A percentile compares a stretch with the other conserved stretches of the same genome.
Evolutionary conservation across 345 rosid species (phyloP).

Genomic region (Rhodomyrtus tomentosa): DNA sequence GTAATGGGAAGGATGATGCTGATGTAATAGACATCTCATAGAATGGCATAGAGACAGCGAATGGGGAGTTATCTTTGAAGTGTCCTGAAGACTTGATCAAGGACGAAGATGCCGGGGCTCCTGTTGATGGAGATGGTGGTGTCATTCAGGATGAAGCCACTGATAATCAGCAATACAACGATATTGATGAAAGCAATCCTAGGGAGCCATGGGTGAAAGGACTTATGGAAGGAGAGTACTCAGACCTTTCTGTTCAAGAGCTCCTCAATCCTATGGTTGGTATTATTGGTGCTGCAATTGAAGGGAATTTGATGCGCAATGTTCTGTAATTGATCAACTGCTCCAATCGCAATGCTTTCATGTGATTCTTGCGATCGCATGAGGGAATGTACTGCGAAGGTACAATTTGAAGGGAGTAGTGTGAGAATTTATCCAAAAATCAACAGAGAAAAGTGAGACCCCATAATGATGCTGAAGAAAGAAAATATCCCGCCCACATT

Average conservation of each 20-base stretch:
- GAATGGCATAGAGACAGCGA: constrained; percentile 11
- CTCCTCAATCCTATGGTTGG: constrained; percentile 70
- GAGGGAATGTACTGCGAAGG: background rate
- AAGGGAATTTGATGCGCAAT: constrained; percentile 61
- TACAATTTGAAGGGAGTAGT: background rate
- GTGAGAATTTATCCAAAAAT: background rate
- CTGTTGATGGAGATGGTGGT: constrained; percentile 8
- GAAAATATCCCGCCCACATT: no score
- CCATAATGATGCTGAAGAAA: no score
- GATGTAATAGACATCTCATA: constrained; percentile 15
- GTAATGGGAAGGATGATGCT: constrained; percentile 22
- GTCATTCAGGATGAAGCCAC: constrained; percentile 4
- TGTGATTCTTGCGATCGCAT: background rate
- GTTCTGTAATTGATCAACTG: background rate
- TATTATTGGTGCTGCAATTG: constrained; percentile 57
- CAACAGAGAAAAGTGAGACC: background rate
- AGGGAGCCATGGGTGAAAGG: constrained; percentile 86
- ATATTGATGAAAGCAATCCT: constrained; percentile 53
- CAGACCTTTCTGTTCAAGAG: constrained; percentile 67
- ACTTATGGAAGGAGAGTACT: constrained; percentile 71
- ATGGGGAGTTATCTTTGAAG: constrained; percentile 15
- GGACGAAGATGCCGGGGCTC: constrained; percentile 11
- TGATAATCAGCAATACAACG: constrained; percentile 23
- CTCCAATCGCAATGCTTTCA: background rate
- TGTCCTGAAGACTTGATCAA: constrained; percentile 16